Evolutionary conservation across 495 filamentous ascomycete genomes (phyloP).

Genomic region (Pseudomonodictys pantanalensis): DNA sequence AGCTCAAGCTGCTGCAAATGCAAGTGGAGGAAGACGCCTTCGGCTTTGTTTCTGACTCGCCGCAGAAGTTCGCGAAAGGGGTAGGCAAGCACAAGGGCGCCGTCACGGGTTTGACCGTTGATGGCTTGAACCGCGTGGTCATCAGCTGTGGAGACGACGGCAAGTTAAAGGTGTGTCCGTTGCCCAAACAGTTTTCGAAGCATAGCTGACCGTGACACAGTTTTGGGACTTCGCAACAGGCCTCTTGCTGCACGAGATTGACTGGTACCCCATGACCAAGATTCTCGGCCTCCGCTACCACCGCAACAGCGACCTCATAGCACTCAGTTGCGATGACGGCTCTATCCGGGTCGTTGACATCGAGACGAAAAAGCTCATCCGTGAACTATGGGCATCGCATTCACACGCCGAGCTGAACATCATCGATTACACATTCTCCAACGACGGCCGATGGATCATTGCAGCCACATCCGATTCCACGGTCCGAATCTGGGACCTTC

Average conservation of each 20-base stretch:
- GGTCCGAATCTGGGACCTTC: constrained; percentile 90
- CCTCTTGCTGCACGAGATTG: constrained; percentile 70
- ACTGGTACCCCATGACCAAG: constrained; percentile 78
- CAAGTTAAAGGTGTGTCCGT: constrained; percentile 63
- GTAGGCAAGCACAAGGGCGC: constrained; percentile 70
- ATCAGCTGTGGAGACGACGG: constrained; percentile 87
- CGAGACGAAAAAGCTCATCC: constrained; percentile 81
- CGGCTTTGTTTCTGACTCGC: constrained; percentile 16
- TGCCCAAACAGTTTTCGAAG: background rate
- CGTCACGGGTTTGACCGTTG: constrained; percentile 80
- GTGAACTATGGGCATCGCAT: constrained; percentile 70
- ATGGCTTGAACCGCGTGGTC: constrained; percentile 76
- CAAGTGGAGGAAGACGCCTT: constrained; percentile 37
- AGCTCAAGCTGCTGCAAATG: constrained; percentile 56
- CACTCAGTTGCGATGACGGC: constrained; percentile 83
- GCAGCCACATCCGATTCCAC: constrained; percentile 79
- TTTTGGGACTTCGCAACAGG: constrained; percentile 94
- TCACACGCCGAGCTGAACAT: constrained; percentile 16
- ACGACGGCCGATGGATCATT: constrained; percentile 90
- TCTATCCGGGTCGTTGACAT: constrained; percentile 86
- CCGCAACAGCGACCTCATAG: constrained; percentile 77
- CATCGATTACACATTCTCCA: constrained; percentile 67
- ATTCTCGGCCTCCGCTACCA: constrained; percentile 76
- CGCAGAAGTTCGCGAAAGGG: constrained; percentile 40
- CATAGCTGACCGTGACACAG: constrained; percentile 26